Base-by-base conservation (phyloP, 306 rosid species). In the Astragalus glycyphyllos region DNA sequence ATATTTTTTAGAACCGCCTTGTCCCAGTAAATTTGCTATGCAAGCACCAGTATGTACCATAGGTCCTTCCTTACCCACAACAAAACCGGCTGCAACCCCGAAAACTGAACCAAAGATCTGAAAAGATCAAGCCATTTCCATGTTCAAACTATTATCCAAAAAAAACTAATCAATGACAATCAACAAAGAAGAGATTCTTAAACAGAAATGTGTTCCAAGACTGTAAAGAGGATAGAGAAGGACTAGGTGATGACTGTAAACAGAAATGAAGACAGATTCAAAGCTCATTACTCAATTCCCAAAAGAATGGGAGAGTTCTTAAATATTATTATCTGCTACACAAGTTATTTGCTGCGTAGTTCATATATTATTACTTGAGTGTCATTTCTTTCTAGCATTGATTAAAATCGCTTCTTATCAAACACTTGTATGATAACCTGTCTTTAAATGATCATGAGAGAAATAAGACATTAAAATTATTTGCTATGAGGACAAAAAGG, bases 1-100 rank as follows among this genome's bases (percentile, higher is more conserved):
- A 46, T 90, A 86, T 75, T 84, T 90, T 59, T 71, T 73, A 50
- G 97, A 90, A 61, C 97, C 95, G 62, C 92, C 97, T 66, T 90
- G 97, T 59, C 97, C 95, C 11, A 88, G 88, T 69, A 88, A 81
- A 58, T 80, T 77, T 59, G 85, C 97, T 77, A 90, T 79, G 83
- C 97, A 90, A 49, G 97, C 83, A 68, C 97, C 97, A 13, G 97
- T 84, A 49, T 90, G 95, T 32, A 90, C 97, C 95, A 90, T 90
- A 48, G 97, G 95, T 15, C 97, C 97, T 84, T 90, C 95, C 77
- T 88, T 86, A 10, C 97, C 97, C 79, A 90, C 92, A 71, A 81
- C 85, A 81, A 88, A 85, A 47, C 95, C 97, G 35, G 87, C 95
- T 2, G 95, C 86, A 60, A 90, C 97, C 60, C 90, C 95, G 29